Percentiles rank a stretch among this genome's conserved stretches.
Evolutionary conservation across 352 stramenopile species (phyloP).

Genomic region (Phytophthora pisi): DNA sequence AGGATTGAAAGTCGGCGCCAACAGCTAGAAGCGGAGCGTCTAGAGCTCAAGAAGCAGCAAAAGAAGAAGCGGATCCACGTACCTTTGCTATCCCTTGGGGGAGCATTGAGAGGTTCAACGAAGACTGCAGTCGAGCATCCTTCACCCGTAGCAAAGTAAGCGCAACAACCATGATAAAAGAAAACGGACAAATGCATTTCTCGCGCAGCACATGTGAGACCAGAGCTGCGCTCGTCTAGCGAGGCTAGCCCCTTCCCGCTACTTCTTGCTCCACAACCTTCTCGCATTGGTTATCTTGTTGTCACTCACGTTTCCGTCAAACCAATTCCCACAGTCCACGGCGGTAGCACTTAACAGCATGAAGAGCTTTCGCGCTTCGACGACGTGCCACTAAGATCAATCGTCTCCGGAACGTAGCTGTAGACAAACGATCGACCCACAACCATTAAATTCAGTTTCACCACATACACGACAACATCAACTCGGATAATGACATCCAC

Average conservation of each 20-base stretch:
- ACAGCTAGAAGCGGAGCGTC: conserved; percentile 40
- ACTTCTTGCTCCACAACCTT: conserved; percentile 2
- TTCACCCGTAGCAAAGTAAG: conserved; percentile 4
- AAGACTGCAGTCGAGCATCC: conserved; percentile 29
- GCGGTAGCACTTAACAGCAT: conserved; percentile 63
- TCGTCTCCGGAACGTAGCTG: conserved; percentile 86
- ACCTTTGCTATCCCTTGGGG: conserved; percentile 7
- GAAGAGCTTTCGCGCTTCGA: conserved; percentile 69
- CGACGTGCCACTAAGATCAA: conserved; percentile 79
- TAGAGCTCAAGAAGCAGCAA: conserved; percentile 33
- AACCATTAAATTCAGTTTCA: conserved; percentile 2
- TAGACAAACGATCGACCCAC: conserved; percentile 6
- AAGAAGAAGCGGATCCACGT: conserved; percentile 27
- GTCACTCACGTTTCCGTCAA: conserved; percentile 2
- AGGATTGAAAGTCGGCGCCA: conserved; percentile 45
- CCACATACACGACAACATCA: background rate
- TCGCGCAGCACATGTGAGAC: conserved; percentile 14
- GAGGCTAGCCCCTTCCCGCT: conserved; percentile 8
- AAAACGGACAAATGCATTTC: conserved; percentile 29
- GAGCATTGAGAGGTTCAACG: conserved; percentile 19
- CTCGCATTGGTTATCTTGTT: background rate
- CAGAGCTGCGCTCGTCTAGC: conserved; percentile 22
- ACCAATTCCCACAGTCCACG: conserved; percentile 7
- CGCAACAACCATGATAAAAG: conserved; percentile 15
- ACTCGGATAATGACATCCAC: background rate